A percentile compares a stretch with the other conserved stretches of the same genome.
phyloP scores from a whole-genome alignment of 2,329 filamentous ascomycete species.

The Hymenoscyphus occultus region DNA sequence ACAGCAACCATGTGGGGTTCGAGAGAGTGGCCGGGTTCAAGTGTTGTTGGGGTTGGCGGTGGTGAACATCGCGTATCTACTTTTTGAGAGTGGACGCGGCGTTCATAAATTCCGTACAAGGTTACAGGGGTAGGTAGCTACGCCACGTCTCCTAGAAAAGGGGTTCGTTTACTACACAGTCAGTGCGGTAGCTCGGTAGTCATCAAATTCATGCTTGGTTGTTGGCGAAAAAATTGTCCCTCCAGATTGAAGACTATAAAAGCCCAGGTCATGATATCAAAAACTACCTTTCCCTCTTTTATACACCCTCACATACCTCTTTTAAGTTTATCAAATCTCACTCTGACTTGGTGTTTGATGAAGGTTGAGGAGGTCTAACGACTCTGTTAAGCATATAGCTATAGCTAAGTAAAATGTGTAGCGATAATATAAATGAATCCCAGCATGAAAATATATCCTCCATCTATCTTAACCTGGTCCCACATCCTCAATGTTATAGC shows the following conservation, averaged over 20 bases:
- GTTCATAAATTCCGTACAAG: neutral
- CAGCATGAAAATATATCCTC: neutral
- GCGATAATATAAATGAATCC: neutral
- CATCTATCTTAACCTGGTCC: neutral
- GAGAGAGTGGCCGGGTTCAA: neutral
- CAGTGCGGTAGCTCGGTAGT: too few relatives aligned
- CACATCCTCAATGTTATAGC: neutral
- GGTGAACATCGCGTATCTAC: slow-evolving; percentile 1
- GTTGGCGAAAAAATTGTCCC: too few relatives aligned
- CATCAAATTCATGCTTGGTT: too few relatives aligned
- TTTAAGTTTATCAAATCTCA: too few relatives aligned
- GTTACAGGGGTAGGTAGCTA: slow-evolving; percentile 3
- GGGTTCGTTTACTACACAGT: neutral
- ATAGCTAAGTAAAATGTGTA: slow-evolving; percentile 1
- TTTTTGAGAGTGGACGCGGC: slow-evolving; percentile 2
- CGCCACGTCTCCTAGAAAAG: neutral
- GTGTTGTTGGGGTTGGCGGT: neutral
- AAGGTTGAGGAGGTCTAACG: neutral
- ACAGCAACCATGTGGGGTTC: neutral
- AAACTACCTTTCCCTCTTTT: too few relatives aligned
- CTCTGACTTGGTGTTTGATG: too few relatives aligned
- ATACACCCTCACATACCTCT: too few relatives aligned
- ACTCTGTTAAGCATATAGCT: neutral
- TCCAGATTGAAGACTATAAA: too few relatives aligned
- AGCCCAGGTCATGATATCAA: too few relatives aligned